Evolutionary conservation across 1,139 yeast genomes (phyloP), one percentile per base, ranked within the genome.

Genomic region (Geotrichum siamense): DNA sequence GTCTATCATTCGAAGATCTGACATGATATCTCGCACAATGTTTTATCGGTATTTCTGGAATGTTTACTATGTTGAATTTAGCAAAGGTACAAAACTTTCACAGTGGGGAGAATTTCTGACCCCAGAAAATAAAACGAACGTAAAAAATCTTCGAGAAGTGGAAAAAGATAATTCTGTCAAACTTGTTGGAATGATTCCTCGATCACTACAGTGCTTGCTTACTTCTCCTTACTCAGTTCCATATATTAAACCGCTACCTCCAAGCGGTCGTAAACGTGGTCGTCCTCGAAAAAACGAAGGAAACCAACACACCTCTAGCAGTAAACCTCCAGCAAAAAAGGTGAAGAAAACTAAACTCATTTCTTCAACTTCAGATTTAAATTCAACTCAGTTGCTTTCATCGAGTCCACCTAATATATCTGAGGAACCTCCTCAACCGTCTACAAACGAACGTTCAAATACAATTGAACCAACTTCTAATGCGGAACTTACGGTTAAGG

Each of bases 21-120:
- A 83, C 55, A 78, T 79, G 52, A 78, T 76, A 49, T 93, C 94
- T 0, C 78, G 86, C 53, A 69, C 72, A 51, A 82, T 83, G 55
- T 83, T 77, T 53, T 84, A 77, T 58, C 68, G 94, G 32, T 79
- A 83, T 53, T 78, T 80, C 51, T 71, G 81, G 0, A 67, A 69
- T 33, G 58, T 62, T 3, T 64, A 70, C 40, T 71, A 68, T 41
- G 51, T 63, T 10, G 56, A 53, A 15, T 58, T 68, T 34, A 52
- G 58, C 1, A 49, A 53, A 16, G 53, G 55, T 22, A 54, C 55
- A 1, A 45, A 44, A 2, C 62, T 59, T 32, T 52, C 53, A 2
- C 34, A 42, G 1, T 59, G 68, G 58, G 67, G 69, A 5, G 46
- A 51, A 2, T 56, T 54, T 36, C 50, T 53, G 23, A 38, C 43